Conservation (phyloP, 768 basidiomycete species). For the Hygrophorus russula region DNA sequence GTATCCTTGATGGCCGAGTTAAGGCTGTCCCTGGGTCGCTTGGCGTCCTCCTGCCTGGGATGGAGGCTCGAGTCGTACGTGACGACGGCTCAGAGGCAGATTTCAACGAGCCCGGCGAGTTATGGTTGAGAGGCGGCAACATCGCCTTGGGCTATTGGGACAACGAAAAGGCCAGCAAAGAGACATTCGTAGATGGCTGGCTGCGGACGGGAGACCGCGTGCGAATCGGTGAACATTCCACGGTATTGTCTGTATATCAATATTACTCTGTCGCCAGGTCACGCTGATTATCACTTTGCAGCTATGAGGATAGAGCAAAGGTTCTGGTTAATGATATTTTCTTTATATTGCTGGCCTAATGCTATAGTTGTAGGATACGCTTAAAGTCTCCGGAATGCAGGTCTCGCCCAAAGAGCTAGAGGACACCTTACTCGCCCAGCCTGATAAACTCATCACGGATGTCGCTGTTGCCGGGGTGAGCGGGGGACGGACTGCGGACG, state of each 20-base stretch:
- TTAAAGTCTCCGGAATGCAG: constrained; percentile 72
- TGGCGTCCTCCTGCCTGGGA: constrained; percentile 51
- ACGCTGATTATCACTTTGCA: constrained; percentile 14
- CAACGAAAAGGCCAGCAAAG: constrained; percentile 52
- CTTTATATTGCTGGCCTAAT: not conserved
- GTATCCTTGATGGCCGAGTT: constrained; percentile 31
- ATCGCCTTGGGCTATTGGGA: constrained; percentile 64
- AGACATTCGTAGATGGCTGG: constrained; percentile 68
- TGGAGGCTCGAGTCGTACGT: constrained; percentile 51
- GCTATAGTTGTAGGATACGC: constrained; percentile 46
- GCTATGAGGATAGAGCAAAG: constrained; percentile 72
- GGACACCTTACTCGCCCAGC: constrained; percentile 48
- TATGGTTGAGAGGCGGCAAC: constrained; percentile 46
- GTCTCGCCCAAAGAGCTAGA: constrained; percentile 79
- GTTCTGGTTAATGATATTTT: constrained; percentile 18
- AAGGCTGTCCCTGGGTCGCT: constrained; percentile 30
- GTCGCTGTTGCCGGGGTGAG: constrained; percentile 64
- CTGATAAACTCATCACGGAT: constrained; percentile 50
- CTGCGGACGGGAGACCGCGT: constrained; percentile 66
- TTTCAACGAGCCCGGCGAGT: constrained; percentile 51
- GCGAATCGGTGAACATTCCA: constrained; percentile 43
- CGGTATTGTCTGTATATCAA: constrained; percentile 45
- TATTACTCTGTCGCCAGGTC: not conserved
- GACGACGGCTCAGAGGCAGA: constrained; percentile 47
- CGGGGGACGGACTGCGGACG: constrained; percentile 59